A percentile compares a stretch with the other conserved stretches of the same genome.
phyloP scores from a whole-genome alignment of 2,329 filamentous ascomycete genomes.

The Penicillium polonicum region DNA sequence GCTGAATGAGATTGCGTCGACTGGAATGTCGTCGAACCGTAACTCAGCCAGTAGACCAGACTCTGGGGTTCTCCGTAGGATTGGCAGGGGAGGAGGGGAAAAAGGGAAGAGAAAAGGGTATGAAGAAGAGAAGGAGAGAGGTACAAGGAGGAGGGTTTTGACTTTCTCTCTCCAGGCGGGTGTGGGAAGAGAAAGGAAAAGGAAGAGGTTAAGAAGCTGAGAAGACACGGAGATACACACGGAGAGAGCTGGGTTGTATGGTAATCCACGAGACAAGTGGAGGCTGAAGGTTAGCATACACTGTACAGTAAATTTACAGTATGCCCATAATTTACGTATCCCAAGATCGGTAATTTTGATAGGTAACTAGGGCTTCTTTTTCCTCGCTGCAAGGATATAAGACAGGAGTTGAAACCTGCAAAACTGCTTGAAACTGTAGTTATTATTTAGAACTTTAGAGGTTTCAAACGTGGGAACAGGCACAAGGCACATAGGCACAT shows the following conservation, averaged over 20 bases:
- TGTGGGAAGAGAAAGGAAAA: conserved; percentile 40
- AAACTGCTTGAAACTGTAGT: background rate
- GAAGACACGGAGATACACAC: conserved; percentile 29
- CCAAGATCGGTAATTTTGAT: conserved; percentile 1
- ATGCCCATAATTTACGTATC: background rate
- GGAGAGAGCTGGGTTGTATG: conserved; percentile 23
- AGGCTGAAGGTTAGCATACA: conserved; percentile 20
- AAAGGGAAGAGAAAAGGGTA: conserved; percentile 21
- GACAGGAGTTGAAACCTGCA: conserved; percentile 11
- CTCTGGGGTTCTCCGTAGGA: conserved; percentile 42
- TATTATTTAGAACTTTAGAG: background rate
- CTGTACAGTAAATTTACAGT: conserved; percentile 7
- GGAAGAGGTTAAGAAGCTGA: conserved; percentile 23
- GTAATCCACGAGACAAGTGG: conserved; percentile 24
- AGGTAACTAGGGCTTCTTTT: conserved; percentile 3
- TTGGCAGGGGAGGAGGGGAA: conserved; percentile 30
- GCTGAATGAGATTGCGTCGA: conserved; percentile 27
- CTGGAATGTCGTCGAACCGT: conserved; percentile 27
- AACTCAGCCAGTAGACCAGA: conserved; percentile 35
- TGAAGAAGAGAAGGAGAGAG: conserved; percentile 34
- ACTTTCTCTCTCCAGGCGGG: conserved; percentile 44
- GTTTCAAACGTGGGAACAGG: background rate
- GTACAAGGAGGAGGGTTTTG: conserved; percentile 38
- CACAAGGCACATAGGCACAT: too few species aligned
- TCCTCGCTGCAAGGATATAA: conserved; percentile 8